Percentiles rank a stretch among this genome's conserved stretches.
These are phyloP conservation scores for Akanthomyces dipterigenus DNA, from an alignment of 2,329 filamentous ascomycete species.

Conservation along the genomic window DNA sequence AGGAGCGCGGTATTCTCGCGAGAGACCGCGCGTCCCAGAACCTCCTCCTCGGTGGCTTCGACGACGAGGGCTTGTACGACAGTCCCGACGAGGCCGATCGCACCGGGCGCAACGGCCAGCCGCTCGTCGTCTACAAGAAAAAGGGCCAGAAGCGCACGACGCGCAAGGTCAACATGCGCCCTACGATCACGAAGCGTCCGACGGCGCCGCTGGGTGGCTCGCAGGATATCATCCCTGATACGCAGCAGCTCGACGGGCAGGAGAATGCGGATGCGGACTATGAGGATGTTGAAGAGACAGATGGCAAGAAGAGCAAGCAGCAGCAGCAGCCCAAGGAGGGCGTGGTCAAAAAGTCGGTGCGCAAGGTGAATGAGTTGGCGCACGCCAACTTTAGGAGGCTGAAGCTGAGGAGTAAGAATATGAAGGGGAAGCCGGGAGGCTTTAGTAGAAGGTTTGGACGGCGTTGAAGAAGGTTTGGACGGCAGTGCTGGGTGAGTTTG, in stretches of 20 bases:
- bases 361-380: conserved; percentile 58
- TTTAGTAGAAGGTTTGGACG: conserved; percentile 57
- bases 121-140: conserved; percentile 67
- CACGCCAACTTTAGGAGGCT: conserved; percentile 61
- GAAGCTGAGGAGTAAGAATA: conserved; percentile 55
- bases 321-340: conserved; percentile 28
- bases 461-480: conserved; percentile 34
- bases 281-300: conserved; percentile 8
- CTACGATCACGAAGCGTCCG: conserved; percentile 43
- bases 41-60: conserved; percentile 52
- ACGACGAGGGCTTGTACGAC: conserved; percentile 55
- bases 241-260: conserved; percentile 17
- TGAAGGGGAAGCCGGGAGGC: conserved; percentile 46
- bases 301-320: conserved; percentile 24
- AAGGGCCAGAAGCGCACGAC: conserved; percentile 78
- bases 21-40: conserved; percentile 37
- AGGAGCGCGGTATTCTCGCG: conserved; percentile 30
- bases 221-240: conserved; percentile 26
- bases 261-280: conserved; percentile 14
- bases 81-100: conserved; percentile 42
- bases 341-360: conserved; percentile 43
- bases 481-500: not conserved
- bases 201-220: conserved; percentile 23
- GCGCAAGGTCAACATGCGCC: conserved; percentile 57
- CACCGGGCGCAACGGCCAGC: conserved; percentile 49